Base-by-base conservation (phyloP, 306 rosid genomes). In the Senna siamea region DNA sequence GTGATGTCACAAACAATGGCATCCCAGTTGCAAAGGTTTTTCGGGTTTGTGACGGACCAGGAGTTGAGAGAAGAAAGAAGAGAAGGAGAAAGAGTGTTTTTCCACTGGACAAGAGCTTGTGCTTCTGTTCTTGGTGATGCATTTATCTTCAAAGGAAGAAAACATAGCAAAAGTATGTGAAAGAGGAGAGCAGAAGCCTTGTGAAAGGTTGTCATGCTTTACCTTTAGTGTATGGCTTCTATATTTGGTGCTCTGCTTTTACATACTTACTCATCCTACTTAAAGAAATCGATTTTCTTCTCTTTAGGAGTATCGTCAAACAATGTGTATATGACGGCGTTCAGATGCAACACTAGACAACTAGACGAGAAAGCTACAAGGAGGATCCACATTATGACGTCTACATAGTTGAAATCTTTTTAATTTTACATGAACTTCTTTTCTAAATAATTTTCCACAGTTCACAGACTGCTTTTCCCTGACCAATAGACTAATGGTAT, bases 81-180 rank as follows among this genome's bases (percentile, higher is more conserved):
- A 72, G 89, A 66, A 43, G 54, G 48, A 54, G 76, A 41, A 6
- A 87, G 40, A 41, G 43, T 82, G 72, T 72, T 74, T 60, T 83
- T 92, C 97, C 97, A 92, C 61, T 70, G 82, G 9, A 88, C 41
- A 15, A 89, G 86, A 62, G 90, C 83, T 67, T 81, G 76, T 43
- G 93, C 97, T 80, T 89, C 92, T 51, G 89, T 13, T 82, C 2
- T 76, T 54, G 75, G 79, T 2, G 93, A 89, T 15, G 93, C 73
- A 10, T 61, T 43, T 75, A 76, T 76, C 63, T 73, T 78, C 69
- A 70, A 35, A 20, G 81, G 89, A 56, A 88, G 80, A 30, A 80
- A 58, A 20, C 69, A 66, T 32, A 85, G 73, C 5, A 85, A 10
- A 5, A 89, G 43, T 37, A 84, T 20, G 3, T 30, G 68, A 62